phyloP scores from a whole-genome alignment of 148 eudicot species.

The Amaranthus cruentus region DNA sequence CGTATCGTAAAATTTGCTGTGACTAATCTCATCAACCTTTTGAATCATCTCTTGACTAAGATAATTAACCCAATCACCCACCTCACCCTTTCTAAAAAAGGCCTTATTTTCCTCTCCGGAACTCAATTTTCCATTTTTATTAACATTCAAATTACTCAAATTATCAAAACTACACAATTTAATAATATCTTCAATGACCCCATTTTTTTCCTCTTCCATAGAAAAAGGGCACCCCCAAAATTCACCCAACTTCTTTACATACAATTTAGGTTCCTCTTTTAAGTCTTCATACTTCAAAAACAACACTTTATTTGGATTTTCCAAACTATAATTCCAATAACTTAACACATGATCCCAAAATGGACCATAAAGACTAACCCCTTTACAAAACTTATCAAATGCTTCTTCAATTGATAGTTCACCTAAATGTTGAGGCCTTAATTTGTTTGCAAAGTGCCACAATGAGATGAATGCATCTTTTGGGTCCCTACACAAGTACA shows the following conservation, averaged over 20 bases:
- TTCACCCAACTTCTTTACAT: conserved; percentile 33
- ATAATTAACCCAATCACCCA: conserved; percentile 51
- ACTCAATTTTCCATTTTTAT: conserved; percentile 32
- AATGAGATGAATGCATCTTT: conserved; percentile 45
- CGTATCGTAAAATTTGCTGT: conserved; percentile 21
- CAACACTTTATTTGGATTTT: conserved; percentile 23
- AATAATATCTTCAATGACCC: conserved; percentile 28
- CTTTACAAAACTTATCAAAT: conserved; percentile 31
- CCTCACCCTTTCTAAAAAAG: conserved; percentile 38
- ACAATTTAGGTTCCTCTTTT: conserved; percentile 27
- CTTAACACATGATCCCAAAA: conserved; percentile 44
- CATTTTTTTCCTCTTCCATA: conserved; percentile 33
- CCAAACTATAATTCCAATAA: conserved; percentile 39
- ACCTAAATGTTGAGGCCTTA: conserved; percentile 12
- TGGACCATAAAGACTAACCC: conserved; percentile 27
- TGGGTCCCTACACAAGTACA: conserved; percentile 48
- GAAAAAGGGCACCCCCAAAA: conserved; percentile 41
- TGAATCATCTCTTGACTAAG: conserved; percentile 31
- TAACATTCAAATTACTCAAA: conserved; percentile 42
- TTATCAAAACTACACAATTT: conserved; percentile 39
- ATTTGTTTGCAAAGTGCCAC: conserved; percentile 41
- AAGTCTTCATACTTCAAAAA: conserved; percentile 44
- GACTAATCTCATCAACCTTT: conserved; percentile 24
- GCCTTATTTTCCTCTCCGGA: conserved; percentile 27
- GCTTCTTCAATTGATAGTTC: conserved; percentile 25